These are phyloP conservation scores for Benincasa hispida DNA, from an alignment of 306 rosid species.

Conservation along the genomic window DNA sequence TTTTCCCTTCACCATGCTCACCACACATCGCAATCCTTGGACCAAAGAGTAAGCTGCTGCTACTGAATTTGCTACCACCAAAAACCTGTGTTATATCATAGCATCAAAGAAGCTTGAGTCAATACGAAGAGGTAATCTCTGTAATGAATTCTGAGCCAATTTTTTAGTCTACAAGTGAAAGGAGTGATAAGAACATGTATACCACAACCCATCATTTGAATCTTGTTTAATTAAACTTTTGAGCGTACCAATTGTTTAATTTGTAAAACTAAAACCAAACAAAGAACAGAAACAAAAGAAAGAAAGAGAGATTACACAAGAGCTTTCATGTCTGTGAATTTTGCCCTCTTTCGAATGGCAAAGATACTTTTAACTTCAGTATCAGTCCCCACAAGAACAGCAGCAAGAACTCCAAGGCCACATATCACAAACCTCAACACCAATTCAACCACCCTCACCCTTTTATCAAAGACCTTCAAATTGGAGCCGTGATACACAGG, in stretches of 20 bases:
- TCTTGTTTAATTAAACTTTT: neutral
- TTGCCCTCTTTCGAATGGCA: conserved; percentile 57
- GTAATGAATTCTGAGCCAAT: neutral
- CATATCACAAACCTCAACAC: conserved; percentile 52
- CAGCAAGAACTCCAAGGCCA: conserved; percentile 48
- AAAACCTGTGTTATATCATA: conserved; percentile 30
- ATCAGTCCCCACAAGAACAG: conserved; percentile 79
- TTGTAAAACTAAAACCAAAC: neutral
- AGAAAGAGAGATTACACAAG: conserved; percentile 32
- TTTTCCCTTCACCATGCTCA: conserved; percentile 46
- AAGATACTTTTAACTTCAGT: conserved; percentile 53
- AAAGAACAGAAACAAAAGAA: neutral
- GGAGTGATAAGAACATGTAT: neutral
- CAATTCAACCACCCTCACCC: conserved; percentile 53
- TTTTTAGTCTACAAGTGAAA: neutral
- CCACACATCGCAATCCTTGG: conserved; percentile 52
- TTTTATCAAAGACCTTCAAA: conserved; percentile 36
- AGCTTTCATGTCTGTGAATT: conserved; percentile 71
- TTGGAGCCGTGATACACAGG: conserved; percentile 46
- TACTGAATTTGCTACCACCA: conserved; percentile 60
- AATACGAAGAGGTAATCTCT: neutral
- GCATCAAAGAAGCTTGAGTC: neutral
- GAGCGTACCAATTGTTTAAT: neutral
- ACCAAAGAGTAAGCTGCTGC: conserved; percentile 60
- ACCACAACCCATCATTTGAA: neutral